Evolutionary conservation across 1,284 basidiomycete species (phyloP), one percentile per base, ranked within the genome.

Genomic region (Apiotrichum gamsii): DNA sequence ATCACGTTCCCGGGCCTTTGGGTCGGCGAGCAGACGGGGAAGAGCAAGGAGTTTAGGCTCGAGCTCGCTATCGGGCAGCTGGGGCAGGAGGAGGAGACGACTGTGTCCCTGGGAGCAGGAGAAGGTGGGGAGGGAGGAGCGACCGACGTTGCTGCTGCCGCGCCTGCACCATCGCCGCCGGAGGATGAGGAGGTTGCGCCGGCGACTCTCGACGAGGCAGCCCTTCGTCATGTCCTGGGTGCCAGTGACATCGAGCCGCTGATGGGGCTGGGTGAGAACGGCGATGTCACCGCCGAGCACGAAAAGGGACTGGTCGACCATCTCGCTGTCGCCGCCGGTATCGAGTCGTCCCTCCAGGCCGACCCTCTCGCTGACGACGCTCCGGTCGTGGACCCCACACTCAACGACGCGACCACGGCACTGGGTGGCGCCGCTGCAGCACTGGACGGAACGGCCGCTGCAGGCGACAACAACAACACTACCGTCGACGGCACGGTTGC

Each of bases 1-100:
- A 35, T 69, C 24, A 49, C 54, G 5, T 70, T 67, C 39, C 58
- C 67, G 2, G 65, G 59, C 2, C 43, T 70, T 13, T 69, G 61
- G 60, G 52, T 66, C 15, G 56, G 57, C 0, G 62, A 66, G 24
- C 59, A 59, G 13, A 41, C 52, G 11, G 60, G 55, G 3, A 69
- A 65, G 48, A 43, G 38, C 16, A 69, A 67, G 44, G 59, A 63
- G 49, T 70, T 68, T 37, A 39, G 55, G 5, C 58, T 70, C 10
- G 58, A 68, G 32, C 47, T 69, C 14, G 54, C 40, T 6, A 21
- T 67, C 2, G 50, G 45, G 0, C 43, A 43, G 16, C 58, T 54
- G 1, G 55, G 58, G 2, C 40, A 34, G 1, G 55, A 57, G 23
- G 18, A 16, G 4, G 24, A 40, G 32, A 33, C n/a, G 32, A 5